Evolutionary conservation across 192 early-diverging fungal species (phyloP).

Genomic region (Backusella mclennaniae): DNA sequence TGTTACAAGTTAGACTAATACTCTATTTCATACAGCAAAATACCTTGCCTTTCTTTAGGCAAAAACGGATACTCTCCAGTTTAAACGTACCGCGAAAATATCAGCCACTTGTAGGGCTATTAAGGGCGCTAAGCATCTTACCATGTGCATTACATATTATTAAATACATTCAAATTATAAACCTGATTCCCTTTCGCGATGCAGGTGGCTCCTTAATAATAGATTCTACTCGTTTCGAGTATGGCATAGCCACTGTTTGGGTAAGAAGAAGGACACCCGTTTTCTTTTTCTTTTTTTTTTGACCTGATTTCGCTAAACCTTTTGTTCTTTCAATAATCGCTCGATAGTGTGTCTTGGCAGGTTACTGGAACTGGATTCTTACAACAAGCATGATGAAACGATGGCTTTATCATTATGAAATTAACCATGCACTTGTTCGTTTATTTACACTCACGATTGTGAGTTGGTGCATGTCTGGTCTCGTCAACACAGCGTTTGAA

Average conservation of each 20-base stretch:
- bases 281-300: background rate
- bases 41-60: constrained; percentile 14
- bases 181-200: constrained; percentile 26
- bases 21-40: background rate
- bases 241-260: constrained; percentile 42
- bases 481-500: constrained; percentile 45
- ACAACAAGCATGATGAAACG: constrained; percentile 55
- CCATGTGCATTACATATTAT: constrained; percentile 33
- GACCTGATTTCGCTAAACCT: background rate
- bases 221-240: constrained; percentile 35
- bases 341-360: constrained; percentile 52
- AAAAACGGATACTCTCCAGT: constrained; percentile 11
- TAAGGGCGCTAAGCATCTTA: constrained; percentile 35
- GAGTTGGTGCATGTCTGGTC: constrained; percentile 51
- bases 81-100: constrained; percentile 14
- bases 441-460: constrained; percentile 52
- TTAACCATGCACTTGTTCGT: constrained; percentile 49
- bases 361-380: constrained; percentile 56
- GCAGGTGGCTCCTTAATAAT: constrained; percentile 31
- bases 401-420: constrained; percentile 60
- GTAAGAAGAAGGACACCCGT: constrained; percentile 17
- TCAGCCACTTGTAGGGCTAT: background rate
- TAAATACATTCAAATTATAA: constrained; percentile 23
- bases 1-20: background rate
- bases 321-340: background rate